Base-by-base conservation (phyloP, 345 rosid species). In the Mercurialis annua region DNA sequence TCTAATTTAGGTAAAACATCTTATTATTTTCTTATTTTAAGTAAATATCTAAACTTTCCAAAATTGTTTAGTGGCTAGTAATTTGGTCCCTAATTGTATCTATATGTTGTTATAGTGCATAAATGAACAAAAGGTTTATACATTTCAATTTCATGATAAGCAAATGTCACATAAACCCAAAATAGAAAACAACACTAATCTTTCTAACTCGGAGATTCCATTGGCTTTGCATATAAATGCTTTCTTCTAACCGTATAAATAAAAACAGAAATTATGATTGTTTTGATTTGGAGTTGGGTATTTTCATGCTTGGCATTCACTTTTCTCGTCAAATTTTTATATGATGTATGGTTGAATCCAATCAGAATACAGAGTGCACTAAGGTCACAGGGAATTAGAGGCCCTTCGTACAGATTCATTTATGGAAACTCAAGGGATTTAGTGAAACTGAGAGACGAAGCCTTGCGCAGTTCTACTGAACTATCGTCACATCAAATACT, bases 351-450 rank as follows among this genome's bases (percentile, higher is more conserved):
- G 80, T 65, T 70, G 73, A 71, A 54, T 0, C 76, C 69, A 5
- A 44, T 64, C 8, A 68, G 38, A 5, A 50, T 56, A 18, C 75
- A 66, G 3, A 6, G 40, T 27, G 20, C 63, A 31, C 52, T 79
- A 58, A 64, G 62, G 7, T 46, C 69, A 15, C 62, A 69, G 33
- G 75, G 80, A 20, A 64, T 79, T 29, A 54, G 33, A 56, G 83
- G 85, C 21, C 82, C 79, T 58, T 46, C 82, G 33, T 77, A 68
- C 71, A 75, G 34, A 24, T 81, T 84, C 56, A 11, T 75, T 51
- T 59, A 77, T 59, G 83, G 87, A 34, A 84, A 33, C 75, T 60
- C 59, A 50, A 71, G 49, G 57, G 77, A 80, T 30, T 66, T 76
- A 0, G 4, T 55, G 33, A 42, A 21, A 46, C 65, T 79, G 78